A percentile compares a stretch with the other conserved stretches of the same genome.
Evolutionary conservation across 768 basidiomycete species (phyloP).

Genomic region (button mushroom (Agaricus bisporus)): DNA sequence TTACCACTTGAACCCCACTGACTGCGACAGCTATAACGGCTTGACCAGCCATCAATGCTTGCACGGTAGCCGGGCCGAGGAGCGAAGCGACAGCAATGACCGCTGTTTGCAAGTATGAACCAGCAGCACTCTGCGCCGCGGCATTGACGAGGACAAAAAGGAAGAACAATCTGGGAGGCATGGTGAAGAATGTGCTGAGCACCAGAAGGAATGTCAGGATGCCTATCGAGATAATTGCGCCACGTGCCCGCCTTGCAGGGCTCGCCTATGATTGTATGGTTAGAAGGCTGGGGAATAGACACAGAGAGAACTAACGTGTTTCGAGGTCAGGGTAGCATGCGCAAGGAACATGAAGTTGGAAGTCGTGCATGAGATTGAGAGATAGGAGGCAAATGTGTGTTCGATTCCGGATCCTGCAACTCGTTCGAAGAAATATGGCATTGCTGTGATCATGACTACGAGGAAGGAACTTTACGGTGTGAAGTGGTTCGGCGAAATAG

Average conservation of each 20-base stretch:
- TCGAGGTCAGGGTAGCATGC: constrained; percentile 65
- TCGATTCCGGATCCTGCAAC: constrained; percentile 53
- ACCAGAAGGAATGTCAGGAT: constrained; percentile 54
- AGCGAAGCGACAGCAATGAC: constrained; percentile 77
- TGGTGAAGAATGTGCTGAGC: constrained; percentile 55
- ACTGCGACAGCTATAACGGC: constrained; percentile 81
- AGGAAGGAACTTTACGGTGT: background rate
- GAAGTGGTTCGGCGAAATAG: background rate
- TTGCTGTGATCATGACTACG: constrained; percentile 82
- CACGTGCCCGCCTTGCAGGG: constrained; percentile 51
- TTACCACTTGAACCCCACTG: constrained; percentile 68
- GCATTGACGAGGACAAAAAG: constrained; percentile 59
- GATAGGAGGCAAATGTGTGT: constrained; percentile 58
- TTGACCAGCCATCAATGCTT: constrained; percentile 78
- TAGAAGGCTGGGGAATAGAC: background rate
- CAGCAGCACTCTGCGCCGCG: constrained; percentile 50
- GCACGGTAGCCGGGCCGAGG: constrained; percentile 68
- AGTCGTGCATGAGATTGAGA: constrained; percentile 57
- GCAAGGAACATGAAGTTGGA: constrained; percentile 67
- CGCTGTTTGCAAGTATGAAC: constrained; percentile 73
- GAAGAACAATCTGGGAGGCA: constrained; percentile 54
- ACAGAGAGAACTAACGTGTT: constrained; percentile 42
- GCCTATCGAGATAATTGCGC: constrained; percentile 43
- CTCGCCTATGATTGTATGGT: constrained; percentile 37
- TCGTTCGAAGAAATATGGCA: constrained; percentile 73